Evolutionary conservation across 768 basidiomycete genomes (phyloP).

Genomic region (Sarcodon sp.): DNA sequence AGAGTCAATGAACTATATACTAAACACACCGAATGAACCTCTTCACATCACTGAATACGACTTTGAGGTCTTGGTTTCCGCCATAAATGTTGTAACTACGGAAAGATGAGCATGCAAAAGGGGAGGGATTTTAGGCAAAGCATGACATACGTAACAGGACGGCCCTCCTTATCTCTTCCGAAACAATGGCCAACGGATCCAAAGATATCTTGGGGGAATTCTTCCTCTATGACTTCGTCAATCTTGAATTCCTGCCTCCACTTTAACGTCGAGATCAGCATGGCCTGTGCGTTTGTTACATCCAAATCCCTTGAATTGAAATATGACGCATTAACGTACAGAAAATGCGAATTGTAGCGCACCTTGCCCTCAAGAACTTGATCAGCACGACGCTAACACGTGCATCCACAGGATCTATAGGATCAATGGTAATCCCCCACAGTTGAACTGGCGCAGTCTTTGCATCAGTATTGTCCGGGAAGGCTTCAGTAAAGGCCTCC

Average conservation of each 20-base stretch:
- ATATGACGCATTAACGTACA: not conserved
- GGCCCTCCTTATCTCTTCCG: constrained; percentile 59
- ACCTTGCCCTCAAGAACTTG: constrained; percentile 77
- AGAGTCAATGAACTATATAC: not conserved
- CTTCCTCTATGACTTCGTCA: constrained; percentile 42
- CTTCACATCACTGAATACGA: constrained; percentile 65
- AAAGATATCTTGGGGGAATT: constrained; percentile 7
- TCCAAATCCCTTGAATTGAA: constrained; percentile 32
- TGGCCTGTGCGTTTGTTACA: constrained; percentile 40
- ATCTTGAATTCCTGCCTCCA: constrained; percentile 63
- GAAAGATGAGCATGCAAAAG: not conserved
- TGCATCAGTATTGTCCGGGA: constrained; percentile 41
- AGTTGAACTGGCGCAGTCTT: constrained; percentile 37
- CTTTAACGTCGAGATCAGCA: constrained; percentile 54
- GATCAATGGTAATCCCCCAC: constrained; percentile 66
- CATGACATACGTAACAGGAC: constrained; percentile 54
- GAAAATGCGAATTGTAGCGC: constrained; percentile 3
- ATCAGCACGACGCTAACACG: constrained; percentile 64
- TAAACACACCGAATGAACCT: constrained; percentile 53
- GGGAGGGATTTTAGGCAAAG: not conserved
- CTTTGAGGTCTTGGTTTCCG: constrained; percentile 47
- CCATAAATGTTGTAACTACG: constrained; percentile 73
- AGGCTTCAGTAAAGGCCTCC: constrained; percentile 44
- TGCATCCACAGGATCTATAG: constrained; percentile 40
- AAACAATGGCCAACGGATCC: constrained; percentile 49